These are phyloP conservation scores for Fusarium temperatum DNA, from an alignment of 2,329 filamentous ascomycete species.

Conservation along the genomic window DNA sequence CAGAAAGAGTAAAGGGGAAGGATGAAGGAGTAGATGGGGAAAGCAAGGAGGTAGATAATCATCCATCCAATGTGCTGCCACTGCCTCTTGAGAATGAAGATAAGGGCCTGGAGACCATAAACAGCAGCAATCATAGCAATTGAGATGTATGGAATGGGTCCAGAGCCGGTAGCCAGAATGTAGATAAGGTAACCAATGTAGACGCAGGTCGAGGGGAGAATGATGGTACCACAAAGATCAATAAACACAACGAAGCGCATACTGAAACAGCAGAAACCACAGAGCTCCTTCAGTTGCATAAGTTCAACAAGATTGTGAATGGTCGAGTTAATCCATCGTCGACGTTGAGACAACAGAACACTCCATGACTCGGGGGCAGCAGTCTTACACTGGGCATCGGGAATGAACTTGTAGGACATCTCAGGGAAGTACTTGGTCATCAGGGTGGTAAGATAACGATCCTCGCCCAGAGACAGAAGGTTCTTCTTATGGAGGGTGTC, in stretches of 20 bases:
- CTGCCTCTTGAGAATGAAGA: slow-evolving; percentile 96
- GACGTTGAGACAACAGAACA: slow-evolving; percentile 94
- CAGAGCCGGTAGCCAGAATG: slow-evolving; percentile 71
- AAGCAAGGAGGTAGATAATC: slow-evolving; percentile 97
- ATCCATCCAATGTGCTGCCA: slow-evolving; percentile 99
- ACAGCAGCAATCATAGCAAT: slow-evolving; percentile 89
- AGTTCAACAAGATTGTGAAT: slow-evolving; percentile 95
- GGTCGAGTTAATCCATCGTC: slow-evolving; percentile 99
- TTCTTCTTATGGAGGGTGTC: slow-evolving; percentile 99
- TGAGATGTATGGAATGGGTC: slow-evolving; percentile 86
- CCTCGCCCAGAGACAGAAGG: slow-evolving; percentile 89
- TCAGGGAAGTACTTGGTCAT: slow-evolving; percentile 98
- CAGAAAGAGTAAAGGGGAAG: slow-evolving; percentile 98
- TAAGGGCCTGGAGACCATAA: slow-evolving; percentile 93
- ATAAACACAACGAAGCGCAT: slow-evolving; percentile 98
- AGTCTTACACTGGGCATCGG: slow-evolving; percentile 91
- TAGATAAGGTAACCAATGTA: slow-evolving; percentile 93
- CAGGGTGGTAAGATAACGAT: slow-evolving; percentile 95
- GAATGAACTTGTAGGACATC: slow-evolving; percentile 96
- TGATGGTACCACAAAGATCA: slow-evolving; percentile 91
- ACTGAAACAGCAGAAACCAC: slow-evolving; percentile 98
- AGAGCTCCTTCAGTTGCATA: slow-evolving; percentile 90
- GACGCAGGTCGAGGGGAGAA: slow-evolving; percentile 86
- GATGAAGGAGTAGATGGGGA: slow-evolving; percentile 90
- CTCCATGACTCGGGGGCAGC: slow-evolving; percentile 95